phyloP scores from a whole-genome alignment of 75 land plant species.

The Pinus taeda region DNA sequence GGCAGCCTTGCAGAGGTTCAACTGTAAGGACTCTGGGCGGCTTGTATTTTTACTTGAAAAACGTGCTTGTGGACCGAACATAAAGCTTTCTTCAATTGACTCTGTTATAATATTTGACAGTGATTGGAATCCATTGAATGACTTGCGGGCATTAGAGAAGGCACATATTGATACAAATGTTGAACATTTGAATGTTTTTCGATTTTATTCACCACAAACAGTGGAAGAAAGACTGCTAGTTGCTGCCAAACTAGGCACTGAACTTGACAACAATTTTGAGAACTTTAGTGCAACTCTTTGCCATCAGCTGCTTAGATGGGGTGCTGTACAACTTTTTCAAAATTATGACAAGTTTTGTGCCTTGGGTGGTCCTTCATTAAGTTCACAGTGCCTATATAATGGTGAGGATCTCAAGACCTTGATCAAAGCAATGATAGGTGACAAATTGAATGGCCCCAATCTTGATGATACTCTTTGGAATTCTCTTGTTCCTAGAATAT shows the following conservation, averaged over 20 bases:
- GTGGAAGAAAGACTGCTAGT: conserved; percentile 77
- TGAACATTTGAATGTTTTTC: conserved; percentile 54
- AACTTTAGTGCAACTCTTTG: conserved; percentile 34
- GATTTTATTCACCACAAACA: conserved; percentile 63
- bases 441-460: neutral
- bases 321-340: conserved; percentile 45
- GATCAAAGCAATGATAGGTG: neutral
- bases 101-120: conserved; percentile 68
- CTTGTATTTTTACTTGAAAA: conserved; percentile 79
- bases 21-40: conserved; percentile 53
- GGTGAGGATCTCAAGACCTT: neutral
- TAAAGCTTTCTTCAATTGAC: conserved; percentile 67
- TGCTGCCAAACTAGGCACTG: conserved; percentile 38
- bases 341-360: conserved; percentile 32
- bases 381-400: conserved; percentile 2
- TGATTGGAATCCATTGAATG: conserved; percentile 86
- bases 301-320: conserved; percentile 72
- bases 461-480: conserved; percentile 5
- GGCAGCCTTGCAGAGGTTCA: conserved; percentile 63
- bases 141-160: conserved; percentile 58
- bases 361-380: neutral
- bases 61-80: conserved; percentile 50
- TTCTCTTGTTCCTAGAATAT: conserved; percentile 3
- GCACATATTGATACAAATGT: conserved; percentile 39
- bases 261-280: conserved; percentile 34